Conservation (phyloP, 2,329 filamentous ascomycete species). For the Graphilbum sp. region DNA sequence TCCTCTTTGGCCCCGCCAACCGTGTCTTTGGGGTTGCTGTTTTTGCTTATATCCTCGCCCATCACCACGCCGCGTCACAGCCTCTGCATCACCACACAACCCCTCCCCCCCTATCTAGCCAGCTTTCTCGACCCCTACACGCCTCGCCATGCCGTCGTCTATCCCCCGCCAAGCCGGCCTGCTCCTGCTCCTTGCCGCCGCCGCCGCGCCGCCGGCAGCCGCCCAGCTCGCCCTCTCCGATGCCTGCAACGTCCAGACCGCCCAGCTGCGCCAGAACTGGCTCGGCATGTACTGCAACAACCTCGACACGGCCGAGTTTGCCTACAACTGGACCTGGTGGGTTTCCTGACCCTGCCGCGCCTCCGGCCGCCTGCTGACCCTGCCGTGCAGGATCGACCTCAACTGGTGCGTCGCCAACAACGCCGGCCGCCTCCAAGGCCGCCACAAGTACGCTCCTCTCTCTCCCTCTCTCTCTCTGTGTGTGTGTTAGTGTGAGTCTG, state of each 20-base stretch:
- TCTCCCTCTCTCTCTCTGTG: too few species aligned
- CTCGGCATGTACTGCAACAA: constrained; percentile 25
- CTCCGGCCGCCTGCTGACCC: too few species aligned
- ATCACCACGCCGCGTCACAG: too few species aligned
- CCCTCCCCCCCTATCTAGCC: too few species aligned
- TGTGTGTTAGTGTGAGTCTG: too few species aligned
- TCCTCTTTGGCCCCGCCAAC: too few species aligned
- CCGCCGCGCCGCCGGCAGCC: background rate
- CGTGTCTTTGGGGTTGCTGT: too few species aligned
- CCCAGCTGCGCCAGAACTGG: constrained; percentile 15
- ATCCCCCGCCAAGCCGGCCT: too few species aligned
- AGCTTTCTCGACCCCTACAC: too few species aligned
- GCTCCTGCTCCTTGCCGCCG: background rate
- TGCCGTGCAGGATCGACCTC: constrained; percentile 23
- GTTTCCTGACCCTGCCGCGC: background rate
- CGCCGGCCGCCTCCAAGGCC: constrained; percentile 10
- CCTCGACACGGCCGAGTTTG: constrained; percentile 16
- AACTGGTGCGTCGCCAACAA: constrained; percentile 16
- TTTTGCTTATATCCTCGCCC: too few species aligned
- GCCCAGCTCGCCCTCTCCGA: constrained; percentile 12
- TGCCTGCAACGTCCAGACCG: constrained; percentile 21
- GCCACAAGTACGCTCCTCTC: constrained; percentile 7
- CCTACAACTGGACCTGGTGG: constrained; percentile 24
- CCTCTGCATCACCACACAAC: too few species aligned
- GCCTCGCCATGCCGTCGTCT: too few species aligned